phyloP scores from a whole-genome alignment of 169 alveolate genomes.

The Eimeria tenella region DNA sequence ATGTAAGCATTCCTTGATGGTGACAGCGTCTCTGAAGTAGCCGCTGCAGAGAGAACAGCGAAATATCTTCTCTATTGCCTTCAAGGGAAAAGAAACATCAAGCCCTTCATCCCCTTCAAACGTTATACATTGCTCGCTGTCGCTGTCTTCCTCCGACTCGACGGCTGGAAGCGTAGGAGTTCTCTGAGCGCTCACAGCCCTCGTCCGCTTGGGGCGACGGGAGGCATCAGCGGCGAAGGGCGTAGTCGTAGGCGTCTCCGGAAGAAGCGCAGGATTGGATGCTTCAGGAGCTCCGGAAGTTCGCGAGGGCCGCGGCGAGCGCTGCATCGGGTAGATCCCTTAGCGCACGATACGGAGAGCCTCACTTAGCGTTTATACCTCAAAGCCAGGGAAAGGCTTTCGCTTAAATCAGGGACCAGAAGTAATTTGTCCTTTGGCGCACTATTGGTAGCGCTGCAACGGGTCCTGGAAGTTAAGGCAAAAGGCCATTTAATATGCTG shows the following conservation, averaged over 20 bases:
- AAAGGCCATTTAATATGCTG: too few species aligned
- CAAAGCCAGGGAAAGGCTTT: too few species aligned
- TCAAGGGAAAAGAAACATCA: conserved; percentile 68
- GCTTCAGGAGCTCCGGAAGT: conserved; percentile 44
- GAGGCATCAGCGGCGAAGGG: neutral
- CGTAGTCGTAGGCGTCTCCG: neutral
- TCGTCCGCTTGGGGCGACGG: conserved; percentile 8
- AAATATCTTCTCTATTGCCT: conserved; percentile 62
- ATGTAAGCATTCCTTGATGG: conserved; percentile 85
- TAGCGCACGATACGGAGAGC: neutral
- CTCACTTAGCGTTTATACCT: too few species aligned
- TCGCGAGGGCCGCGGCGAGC: conserved; percentile 43
- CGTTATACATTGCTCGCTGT: conserved; percentile 33
- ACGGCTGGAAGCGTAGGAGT: conserved; percentile 24
- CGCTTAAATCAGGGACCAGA: too few species aligned
- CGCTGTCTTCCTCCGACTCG: conserved; percentile 15
- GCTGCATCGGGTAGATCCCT: conserved; percentile 21
- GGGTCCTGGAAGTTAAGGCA: too few species aligned
- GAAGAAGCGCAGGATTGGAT: conserved; percentile 22
- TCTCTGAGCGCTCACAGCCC: neutral
- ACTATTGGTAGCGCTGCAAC: too few species aligned
- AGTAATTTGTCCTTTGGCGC: too few species aligned
- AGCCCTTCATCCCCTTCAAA: conserved; percentile 77
- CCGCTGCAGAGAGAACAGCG: conserved; percentile 84
- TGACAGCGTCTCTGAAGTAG: conserved; percentile 84